Conservation (phyloP, 352 stramenopile genomes). For the Phytophthora kernoviae region DNA sequence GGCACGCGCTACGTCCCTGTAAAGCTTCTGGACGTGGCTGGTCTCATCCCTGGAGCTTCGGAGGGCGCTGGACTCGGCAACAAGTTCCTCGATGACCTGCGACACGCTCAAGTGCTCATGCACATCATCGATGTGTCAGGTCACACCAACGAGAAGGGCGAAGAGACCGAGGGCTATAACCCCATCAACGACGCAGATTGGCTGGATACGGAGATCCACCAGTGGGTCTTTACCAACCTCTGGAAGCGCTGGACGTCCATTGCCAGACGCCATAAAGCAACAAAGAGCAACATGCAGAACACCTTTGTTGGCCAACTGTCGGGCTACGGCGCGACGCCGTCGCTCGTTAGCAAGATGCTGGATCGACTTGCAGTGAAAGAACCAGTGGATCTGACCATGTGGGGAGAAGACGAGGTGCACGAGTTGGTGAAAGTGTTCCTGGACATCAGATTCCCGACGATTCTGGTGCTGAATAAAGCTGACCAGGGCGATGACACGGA, state of each 20-base stretch:
- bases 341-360: slow-evolving; percentile 74
- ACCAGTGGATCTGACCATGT: slow-evolving; percentile 59
- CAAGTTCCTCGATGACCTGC: slow-evolving; percentile 96
- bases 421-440: slow-evolving; percentile 81
- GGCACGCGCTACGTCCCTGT: slow-evolving; percentile 81
- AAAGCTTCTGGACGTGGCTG: slow-evolving; percentile 85
- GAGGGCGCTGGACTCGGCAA: slow-evolving; percentile 97
- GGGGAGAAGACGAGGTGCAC: slow-evolving; percentile 71
- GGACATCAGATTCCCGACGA: slow-evolving; percentile 81
- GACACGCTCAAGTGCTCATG: slow-evolving; percentile 88
- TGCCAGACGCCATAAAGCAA: slow-evolving; percentile 70
- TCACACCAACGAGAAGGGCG: slow-evolving; percentile 90
- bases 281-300: slow-evolving; percentile 65
- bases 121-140: slow-evolving; percentile 92
- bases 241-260: slow-evolving; percentile 87
- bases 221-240: slow-evolving; percentile 90
- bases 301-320: slow-evolving; percentile 83
- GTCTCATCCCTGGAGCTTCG: slow-evolving; percentile 82
- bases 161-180: slow-evolving; percentile 87
- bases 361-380: slow-evolving; percentile 69
- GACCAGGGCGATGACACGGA: slow-evolving; percentile 87
- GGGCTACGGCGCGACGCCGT: slow-evolving; percentile 78
- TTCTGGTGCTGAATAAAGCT: slow-evolving; percentile 91
- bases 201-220: slow-evolving; percentile 86
- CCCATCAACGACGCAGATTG: slow-evolving; percentile 90